Conservation (phyloP, 352 stramenopile species). For the Pythium scleroteichum region DNA sequence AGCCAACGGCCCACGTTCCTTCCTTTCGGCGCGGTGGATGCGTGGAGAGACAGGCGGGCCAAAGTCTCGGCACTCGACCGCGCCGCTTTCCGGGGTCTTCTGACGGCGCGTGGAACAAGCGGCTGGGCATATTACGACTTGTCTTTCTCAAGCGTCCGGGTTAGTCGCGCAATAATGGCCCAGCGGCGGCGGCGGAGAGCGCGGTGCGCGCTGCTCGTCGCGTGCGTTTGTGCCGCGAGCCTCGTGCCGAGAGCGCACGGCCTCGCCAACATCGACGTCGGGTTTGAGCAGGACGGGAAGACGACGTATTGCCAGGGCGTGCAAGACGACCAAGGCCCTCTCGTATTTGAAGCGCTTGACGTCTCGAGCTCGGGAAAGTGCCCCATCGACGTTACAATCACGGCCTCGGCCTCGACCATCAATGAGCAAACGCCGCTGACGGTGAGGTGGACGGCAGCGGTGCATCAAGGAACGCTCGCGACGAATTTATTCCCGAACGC, state of each 20-base stretch:
- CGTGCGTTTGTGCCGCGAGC: background rate
- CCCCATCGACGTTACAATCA: conserved; percentile 53
- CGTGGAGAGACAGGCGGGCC: background rate
- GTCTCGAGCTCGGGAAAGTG: conserved; percentile 54
- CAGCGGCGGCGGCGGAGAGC: background rate
- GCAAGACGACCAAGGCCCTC: conserved; percentile 29
- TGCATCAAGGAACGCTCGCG: conserved; percentile 27
- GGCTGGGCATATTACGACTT: no score
- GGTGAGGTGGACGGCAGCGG: conserved; percentile 44
- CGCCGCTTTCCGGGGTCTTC: no score
- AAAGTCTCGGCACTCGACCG: no score
- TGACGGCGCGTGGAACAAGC: no score
- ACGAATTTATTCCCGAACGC: conserved; percentile 60
- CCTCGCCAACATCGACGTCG: conserved; percentile 12
- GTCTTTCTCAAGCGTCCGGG: no score
- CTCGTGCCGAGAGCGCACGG: background rate
- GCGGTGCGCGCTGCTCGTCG: background rate
- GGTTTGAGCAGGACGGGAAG: conserved; percentile 22
- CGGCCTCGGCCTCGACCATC: conserved; percentile 33
- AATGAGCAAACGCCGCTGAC: conserved; percentile 40
- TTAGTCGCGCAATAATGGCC: no score
- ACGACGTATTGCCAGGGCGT: conserved; percentile 78
- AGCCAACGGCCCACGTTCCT: no score
- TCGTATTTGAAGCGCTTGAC: conserved; percentile 47
- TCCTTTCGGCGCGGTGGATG: background rate